Conservation (phyloP, 257 asterid species). For the Nicotiana obtusifolia region DNA sequence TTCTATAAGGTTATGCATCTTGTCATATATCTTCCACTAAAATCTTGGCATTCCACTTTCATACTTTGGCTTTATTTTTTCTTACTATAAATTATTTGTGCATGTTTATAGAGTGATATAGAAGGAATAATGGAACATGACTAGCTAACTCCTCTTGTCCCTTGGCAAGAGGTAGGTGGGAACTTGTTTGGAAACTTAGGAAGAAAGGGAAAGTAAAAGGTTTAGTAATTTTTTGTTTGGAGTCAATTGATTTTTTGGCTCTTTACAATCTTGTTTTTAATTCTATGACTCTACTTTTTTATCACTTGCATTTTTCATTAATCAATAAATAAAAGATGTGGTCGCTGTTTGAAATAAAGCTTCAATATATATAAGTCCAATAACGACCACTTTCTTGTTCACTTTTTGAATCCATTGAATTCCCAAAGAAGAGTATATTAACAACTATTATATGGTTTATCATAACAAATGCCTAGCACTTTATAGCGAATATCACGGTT, state of each 20-base stretch:
- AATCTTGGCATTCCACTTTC: background rate
- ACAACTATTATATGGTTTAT: background rate
- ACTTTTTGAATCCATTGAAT: constrained; percentile 7
- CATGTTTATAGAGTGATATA: too few species aligned
- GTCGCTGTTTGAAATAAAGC: background rate
- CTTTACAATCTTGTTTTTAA: too few species aligned
- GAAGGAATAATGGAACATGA: too few species aligned
- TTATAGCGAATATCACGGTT: constrained; percentile 11
- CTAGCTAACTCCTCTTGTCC: too few species aligned
- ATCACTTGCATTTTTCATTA: background rate
- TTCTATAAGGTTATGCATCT: background rate
- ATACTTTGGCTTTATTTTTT: background rate
- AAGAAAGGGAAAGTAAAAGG: too few species aligned
- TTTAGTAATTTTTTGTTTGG: too few species aligned
- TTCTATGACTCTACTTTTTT: too few species aligned
- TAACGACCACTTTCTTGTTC: background rate
- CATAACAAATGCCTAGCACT: background rate
- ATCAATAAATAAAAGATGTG: background rate
- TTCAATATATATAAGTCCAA: constrained; percentile 1
- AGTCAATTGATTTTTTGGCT: too few species aligned
- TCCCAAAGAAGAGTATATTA: background rate
- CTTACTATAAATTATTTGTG: background rate
- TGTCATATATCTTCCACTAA: background rate
- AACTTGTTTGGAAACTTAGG: too few species aligned
- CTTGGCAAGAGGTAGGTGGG: too few species aligned